Conservation (phyloP, 306 rosid genomes). For the Rosa multiflora region DNA sequence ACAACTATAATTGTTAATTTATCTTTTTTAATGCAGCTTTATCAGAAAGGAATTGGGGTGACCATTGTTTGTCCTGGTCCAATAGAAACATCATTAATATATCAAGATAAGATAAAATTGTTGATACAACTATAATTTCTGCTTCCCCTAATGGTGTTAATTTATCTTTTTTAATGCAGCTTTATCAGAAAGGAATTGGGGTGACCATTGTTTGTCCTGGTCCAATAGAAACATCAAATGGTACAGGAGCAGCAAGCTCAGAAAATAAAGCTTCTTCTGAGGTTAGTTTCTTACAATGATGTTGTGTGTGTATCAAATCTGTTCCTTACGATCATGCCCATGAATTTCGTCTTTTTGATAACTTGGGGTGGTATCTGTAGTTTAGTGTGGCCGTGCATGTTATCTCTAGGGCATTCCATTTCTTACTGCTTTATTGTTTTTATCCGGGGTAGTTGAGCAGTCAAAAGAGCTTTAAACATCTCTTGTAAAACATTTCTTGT, state of each 20-base stretch:
- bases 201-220: conserved; percentile 97
- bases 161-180: conserved; percentile 44
- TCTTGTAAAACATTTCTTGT: conserved; percentile 6
- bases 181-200: conserved; percentile 68
- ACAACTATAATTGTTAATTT: no score
- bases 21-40: no score
- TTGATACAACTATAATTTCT: background rate
- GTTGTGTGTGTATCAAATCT: background rate
- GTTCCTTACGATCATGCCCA: background rate
- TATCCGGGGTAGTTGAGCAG: conserved; percentile 13
- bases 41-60: no score
- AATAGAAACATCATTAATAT: no score
- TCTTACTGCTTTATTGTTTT: conserved; percentile 11
- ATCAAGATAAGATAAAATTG: background rate
- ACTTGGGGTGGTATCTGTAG: background rate
- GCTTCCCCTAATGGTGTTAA: conserved; percentile 6
- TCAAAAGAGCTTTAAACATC: conserved; percentile 1
- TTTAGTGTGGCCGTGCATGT: no score
- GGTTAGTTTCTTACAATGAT: conserved; percentile 46
- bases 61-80: no score
- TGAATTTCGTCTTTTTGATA: background rate
- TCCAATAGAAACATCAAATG: conserved; percentile 72
- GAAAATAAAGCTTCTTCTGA: conserved; percentile 49
- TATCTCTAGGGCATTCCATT: background rate
- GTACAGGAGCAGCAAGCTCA: conserved; percentile 34